Evolutionary conservation across 306 rosid genomes (phyloP), one percentile per base, ranked within the genome.

Genomic region (Lathyrus sativus): DNA sequence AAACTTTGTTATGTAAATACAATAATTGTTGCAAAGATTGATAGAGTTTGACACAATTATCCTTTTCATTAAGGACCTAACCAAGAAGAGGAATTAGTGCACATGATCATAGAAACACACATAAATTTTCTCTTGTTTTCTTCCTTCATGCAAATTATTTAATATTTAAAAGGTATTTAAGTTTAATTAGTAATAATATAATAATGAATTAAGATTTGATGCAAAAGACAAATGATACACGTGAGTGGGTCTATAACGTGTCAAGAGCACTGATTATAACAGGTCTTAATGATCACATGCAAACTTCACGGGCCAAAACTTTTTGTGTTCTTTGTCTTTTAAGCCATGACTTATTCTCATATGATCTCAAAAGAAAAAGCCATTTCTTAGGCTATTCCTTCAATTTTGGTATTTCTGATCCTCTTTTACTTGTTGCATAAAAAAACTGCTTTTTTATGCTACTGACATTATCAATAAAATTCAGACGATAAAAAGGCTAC

Each of bases 271-370:
- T 83, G 92, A 92, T 85, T 80, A 79, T 83, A 90, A 90, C 93
- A 92, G 79, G 82, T 83, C 92, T 72, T 79, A 76, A 79, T 78
- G 86, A 74, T 90, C 98, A 93, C 98, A 91, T 93, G 98, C 96
- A 85, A 76, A 74, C 80, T 90, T 93, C 98, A 93, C 98, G 98
- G 98, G 89, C 85, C 74, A 75, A 71, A n/a, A 65, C 72, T 84
- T 81, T 62, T 71, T 71, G 51, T 55, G 60, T 72, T 45, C 74
- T 73, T 87, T 89, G 89, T 87, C 88, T 76, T 90, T 76, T 75
- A 76, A 86, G 72, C 77, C 77, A 64, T 43, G 31, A 57, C 35
- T 59, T 68, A 62, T 71, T 65, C 60, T 81, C 64, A 56, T 75
- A 57, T 63, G 69, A 62, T 79, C 74, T 48, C 28, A 61, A 61